Evolutionary conservation across 345 rosid genomes (phyloP).

Genomic region (Euclidium syriacum): DNA sequence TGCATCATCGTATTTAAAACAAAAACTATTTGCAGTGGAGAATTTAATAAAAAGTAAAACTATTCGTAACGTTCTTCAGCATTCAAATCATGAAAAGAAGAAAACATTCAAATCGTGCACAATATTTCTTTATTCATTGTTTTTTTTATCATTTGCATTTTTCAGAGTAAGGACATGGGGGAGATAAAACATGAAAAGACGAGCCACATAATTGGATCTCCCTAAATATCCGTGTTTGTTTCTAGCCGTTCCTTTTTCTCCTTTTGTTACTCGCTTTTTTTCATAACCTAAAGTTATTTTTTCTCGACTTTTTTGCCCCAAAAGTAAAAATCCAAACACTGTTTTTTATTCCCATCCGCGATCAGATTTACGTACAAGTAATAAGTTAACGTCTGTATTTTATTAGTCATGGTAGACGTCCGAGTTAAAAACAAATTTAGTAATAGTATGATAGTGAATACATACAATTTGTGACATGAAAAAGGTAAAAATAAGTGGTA

Average conservation of each 20-base stretch:
- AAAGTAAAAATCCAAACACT: background rate
- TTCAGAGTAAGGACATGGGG: background rate
- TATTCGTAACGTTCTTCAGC: background rate
- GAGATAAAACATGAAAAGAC: slow-evolving; percentile 30
- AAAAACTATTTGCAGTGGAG: too few relatives aligned
- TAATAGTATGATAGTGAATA: too few relatives aligned
- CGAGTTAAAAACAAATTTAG: too few relatives aligned
- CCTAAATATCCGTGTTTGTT: slow-evolving; percentile 35
- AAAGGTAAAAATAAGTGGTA: too few relatives aligned
- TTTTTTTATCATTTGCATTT: background rate
- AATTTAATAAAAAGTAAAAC: too few relatives aligned
- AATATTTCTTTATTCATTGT: background rate
- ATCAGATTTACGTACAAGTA: background rate
- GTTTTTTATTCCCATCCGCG: background rate
- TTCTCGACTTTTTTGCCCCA: background rate
- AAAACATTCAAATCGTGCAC: background rate
- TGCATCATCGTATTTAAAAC: too few relatives aligned
- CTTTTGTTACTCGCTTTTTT: slow-evolving; percentile 20
- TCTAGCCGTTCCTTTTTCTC: slow-evolving; percentile 31
- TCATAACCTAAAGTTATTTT: background rate
- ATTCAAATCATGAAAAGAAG: background rate
- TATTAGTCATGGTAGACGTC: background rate
- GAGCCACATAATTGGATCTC: slow-evolving; percentile 33
- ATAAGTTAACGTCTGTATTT: too few relatives aligned
- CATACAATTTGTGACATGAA: too few relatives aligned